These are phyloP conservation scores for Tanacetum coccineum DNA, from an alignment of 129 eudicot species.

Conservation along the genomic window DNA sequence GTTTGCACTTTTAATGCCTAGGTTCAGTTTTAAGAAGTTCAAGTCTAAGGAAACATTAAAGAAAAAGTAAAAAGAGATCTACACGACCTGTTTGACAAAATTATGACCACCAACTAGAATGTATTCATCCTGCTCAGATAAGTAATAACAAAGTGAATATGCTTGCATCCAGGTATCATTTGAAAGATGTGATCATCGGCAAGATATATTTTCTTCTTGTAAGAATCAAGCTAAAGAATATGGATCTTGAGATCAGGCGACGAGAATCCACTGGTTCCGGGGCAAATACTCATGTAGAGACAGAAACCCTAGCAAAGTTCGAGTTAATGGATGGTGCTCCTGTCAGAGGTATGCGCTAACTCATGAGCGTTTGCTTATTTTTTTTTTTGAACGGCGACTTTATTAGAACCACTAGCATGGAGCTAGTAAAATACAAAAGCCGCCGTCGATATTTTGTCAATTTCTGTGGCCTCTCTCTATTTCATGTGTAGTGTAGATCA, in stretches of 20 bases:
- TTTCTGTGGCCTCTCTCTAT: no score
- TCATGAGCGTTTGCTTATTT: no score
- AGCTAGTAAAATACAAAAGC: no score
- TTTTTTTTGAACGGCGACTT: no score
- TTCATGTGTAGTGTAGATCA: no score
- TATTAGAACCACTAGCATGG: no score
- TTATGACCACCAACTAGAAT: neutral
- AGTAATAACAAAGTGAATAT: no score
- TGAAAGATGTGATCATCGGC: constrained; percentile 95
- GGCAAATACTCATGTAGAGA: constrained; percentile 94
- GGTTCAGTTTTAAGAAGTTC: no score
- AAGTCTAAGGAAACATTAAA: neutral
- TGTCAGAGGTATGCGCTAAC: constrained; percentile 99
- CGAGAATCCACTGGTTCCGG: constrained; percentile 98
- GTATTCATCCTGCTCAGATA: no score
- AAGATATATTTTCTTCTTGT: constrained; percentile 97
- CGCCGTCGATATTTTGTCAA: no score
- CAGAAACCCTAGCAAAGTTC: constrained; percentile 93
- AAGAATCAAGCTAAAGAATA: constrained; percentile 89
- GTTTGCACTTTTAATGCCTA: neutral
- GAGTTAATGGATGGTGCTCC: constrained; percentile 99
- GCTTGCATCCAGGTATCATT: constrained; percentile 59
- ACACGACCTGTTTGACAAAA: neutral
- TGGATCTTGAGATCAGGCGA: constrained; percentile 98
- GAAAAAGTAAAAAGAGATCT: neutral